Base-by-base conservation (phyloP, 2,329 filamentous ascomycete genomes). In the Aspergillus ochraceoroseus region DNA sequence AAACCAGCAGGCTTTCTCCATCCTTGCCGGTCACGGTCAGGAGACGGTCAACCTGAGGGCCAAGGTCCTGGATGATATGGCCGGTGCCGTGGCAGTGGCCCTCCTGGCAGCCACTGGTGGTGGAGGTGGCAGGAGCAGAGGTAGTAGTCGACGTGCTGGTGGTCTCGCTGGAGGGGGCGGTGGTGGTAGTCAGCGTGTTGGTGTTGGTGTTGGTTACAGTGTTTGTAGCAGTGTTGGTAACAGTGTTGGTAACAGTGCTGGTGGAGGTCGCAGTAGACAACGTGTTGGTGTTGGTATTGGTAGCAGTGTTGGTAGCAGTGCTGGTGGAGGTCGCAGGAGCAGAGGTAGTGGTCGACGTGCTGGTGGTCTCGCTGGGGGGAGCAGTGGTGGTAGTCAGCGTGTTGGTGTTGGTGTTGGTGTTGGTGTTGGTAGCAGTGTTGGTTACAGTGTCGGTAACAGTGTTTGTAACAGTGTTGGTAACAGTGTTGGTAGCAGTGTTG, bases 21-120 rank as follows among this genome's bases (percentile, higher is more conserved):
- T 63, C 52, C 19, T 50, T 44, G 27, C 59, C 61, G 13, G 49
- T 49, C 39, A 63, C 56, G 18, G 53, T 54, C 30, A 64, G 52
- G 34, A 58, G 47, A 46, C 58, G 51, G 46, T 61, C 46, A 40
- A 56, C 47, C 44, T 59, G 49, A 28, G 58, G 58, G 35, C 52
- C 59, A 32, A 62, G 48, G 25, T 53, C 51, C 52, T 61, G 55
- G 18, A 64, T 46, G 25, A 64, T 12, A 32, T 62, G 51, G 9
- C 60, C 59, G 27, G 50, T 53, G 18, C 50, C 50, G 15, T 51
- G 50, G 38, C 50, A 53, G 31, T 38, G 34, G 1, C 32, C 31
- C 5, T 43, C 40, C 8, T 47, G 44, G 33, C 50, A 53, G 14
- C 36, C 39, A 8, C 35, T 35, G 4, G 38, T 34, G 14, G 38